Conservation (phyloP, 2,329 filamentous ascomycete species). For the Fusarium mundagurra region DNA sequence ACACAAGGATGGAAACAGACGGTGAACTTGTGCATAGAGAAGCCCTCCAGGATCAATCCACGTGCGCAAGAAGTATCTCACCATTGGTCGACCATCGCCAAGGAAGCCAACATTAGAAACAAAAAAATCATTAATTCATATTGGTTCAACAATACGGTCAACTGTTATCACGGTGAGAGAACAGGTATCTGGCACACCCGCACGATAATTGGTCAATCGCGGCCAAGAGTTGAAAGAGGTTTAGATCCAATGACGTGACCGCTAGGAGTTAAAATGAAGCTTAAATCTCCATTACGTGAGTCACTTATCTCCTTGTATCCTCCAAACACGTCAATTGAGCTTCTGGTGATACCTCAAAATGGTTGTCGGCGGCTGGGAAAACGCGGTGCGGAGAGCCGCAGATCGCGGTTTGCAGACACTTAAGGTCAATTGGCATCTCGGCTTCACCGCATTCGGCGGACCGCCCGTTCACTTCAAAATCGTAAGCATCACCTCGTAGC, state of each 20-base stretch:
- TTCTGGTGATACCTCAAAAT: fast-evolving
- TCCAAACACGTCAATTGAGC: fast-evolving
- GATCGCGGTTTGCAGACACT: constrained; percentile 10
- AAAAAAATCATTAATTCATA: no score
- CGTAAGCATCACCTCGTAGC: not conserved
- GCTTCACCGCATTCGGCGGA: constrained; percentile 22
- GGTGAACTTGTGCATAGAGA: not conserved
- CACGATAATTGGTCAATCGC: not conserved
- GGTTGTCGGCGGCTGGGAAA: constrained; percentile 4
- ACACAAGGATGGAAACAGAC: not conserved
- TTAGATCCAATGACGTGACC: constrained; percentile 8
- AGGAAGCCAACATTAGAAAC: not conserved
- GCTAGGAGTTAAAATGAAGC: not conserved
- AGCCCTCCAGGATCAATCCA: not conserved
- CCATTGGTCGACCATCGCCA: not conserved
- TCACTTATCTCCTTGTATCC: not conserved
- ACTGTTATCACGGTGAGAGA: not conserved
- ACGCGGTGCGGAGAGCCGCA: not conserved
- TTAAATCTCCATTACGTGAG: not conserved
- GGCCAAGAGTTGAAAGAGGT: not conserved
- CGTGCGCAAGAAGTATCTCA: fast-evolving
- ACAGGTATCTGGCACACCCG: not conserved
- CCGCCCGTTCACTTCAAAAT: constrained; percentile 34
- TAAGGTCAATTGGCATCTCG: constrained; percentile 22
- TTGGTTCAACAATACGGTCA: not conserved